Evolutionary conservation across 768 basidiomycete species (phyloP), one percentile per base, ranked within the genome.

Genomic region (Phallus indusiatus): DNA sequence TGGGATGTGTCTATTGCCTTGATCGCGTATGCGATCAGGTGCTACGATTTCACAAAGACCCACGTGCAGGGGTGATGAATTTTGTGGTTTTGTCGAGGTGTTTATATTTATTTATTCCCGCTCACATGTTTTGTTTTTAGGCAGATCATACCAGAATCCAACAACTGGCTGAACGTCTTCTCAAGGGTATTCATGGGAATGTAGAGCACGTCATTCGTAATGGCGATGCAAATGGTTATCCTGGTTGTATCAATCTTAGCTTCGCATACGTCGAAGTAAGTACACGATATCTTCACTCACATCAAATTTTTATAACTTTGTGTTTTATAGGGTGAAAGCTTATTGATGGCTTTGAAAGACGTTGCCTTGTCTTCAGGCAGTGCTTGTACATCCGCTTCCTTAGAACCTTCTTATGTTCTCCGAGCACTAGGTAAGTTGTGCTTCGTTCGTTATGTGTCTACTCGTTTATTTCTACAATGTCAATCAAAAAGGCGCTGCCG

Each of bases 321-420:
- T 50, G 24, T 35, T 20, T n/a, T n/a, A 4, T 34, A 62, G 71
- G 95, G 95, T 21, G 95, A 98, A 73, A 93, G 90, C 70, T 79
- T 99, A 63, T 72, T 99, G 61, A 99, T 99, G 96, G 94, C 95
- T 11, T 72, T 99, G 65, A 99, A 99, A 92, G 92, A 98, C 67
- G 89, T 98, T 63, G 96, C 96, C 4, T 79, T 99, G 49, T 98
- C 96, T 6, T 98, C 95, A 8, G n/a, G n/a, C n/a, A n/a, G n/a
- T n/a, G n/a, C n/a, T n/a, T n/a, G n/a, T n/a, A 99, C 96, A 35
- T 98, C 95, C 0, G 96, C 96, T 9, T 98, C 95, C 8, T 78
- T 99, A 56, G 96, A 99, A 71, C 96, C 96, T 8, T 97, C 94
- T 21, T 99, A 99, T 70, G 96, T 99, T 4, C 83, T 99, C 35